Conservation (phyloP, 768 basidiomycete species). For the Imleria badia region DNA sequence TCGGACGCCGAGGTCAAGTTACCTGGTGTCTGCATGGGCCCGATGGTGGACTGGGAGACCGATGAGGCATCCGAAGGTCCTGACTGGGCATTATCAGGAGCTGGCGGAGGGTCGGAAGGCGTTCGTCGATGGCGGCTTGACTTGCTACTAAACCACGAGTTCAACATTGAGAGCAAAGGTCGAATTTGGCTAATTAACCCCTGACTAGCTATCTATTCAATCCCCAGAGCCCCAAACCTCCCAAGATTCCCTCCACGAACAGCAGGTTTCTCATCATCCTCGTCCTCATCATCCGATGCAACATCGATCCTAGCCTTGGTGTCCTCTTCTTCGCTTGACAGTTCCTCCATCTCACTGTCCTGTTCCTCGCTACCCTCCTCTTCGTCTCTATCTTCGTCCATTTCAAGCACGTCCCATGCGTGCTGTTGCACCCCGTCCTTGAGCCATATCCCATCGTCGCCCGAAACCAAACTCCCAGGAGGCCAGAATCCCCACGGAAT, state of each 20-base stretch:
- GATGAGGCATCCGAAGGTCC: constrained; percentile 13
- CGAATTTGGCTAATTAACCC: constrained; percentile 10
- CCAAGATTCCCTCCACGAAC: constrained; percentile 11
- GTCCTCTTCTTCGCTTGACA: constrained; percentile 12
- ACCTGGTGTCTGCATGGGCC: constrained; percentile 5
- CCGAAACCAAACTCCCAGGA: constrained; percentile 39
- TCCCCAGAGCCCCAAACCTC: constrained; percentile 33
- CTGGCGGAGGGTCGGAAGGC: neutral
- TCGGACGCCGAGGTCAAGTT: constrained; percentile 20
- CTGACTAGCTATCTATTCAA: constrained; percentile 24
- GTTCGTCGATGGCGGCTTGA: constrained; percentile 25
- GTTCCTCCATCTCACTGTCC: constrained; percentile 14
- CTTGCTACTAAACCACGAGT: constrained; percentile 32
- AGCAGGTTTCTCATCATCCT: constrained; percentile 4
- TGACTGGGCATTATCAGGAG: neutral
- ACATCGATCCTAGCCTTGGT: neutral
- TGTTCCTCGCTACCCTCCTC: constrained; percentile 32
- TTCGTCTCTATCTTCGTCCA: constrained; percentile 34
- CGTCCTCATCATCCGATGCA: constrained; percentile 20
- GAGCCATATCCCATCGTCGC: constrained; percentile 59
- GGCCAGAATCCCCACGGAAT: constrained; percentile 89
- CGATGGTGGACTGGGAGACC: constrained; percentile 20
- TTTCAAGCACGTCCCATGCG: constrained; percentile 22
- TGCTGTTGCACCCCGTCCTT: constrained; percentile 28
- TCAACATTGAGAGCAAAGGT: constrained; percentile 21